phyloP scores from a whole-genome alignment of 2,329 filamentous ascomycete genomes.

The Clonostachys rhizophaga region DNA sequence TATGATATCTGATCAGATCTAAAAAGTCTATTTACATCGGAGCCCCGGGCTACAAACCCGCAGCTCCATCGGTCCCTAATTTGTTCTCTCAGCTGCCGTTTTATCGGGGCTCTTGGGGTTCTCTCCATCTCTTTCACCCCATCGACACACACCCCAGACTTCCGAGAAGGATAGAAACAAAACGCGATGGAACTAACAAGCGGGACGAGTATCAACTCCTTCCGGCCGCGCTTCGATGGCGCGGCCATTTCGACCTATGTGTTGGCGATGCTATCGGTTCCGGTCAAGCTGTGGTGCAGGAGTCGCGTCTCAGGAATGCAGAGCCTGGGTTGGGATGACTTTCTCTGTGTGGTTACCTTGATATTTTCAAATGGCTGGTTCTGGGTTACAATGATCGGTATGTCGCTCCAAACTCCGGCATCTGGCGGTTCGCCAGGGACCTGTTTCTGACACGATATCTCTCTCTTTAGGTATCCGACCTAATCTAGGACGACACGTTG shows the following conservation, averaged over 20 bases:
- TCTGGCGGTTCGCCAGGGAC: neutral
- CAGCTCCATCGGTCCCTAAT: neutral
- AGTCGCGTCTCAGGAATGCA: neutral
- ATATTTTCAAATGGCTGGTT: neutral
- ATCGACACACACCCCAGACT: neutral
- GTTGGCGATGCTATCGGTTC: neutral
- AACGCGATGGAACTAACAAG: neutral
- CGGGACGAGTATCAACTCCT: neutral
- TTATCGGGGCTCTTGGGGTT: neutral
- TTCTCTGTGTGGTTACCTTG: neutral
- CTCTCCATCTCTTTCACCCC: neutral
- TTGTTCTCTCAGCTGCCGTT: neutral
- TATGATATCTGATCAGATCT: too few relatives aligned
- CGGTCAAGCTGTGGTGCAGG: neutral
- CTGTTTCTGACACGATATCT: neutral
- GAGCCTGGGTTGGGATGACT: neutral
- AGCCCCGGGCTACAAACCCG: too few relatives aligned
- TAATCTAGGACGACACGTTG: neutral
- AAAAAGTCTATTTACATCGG: too few relatives aligned
- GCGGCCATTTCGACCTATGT: neutral
- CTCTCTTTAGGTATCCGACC: neutral
- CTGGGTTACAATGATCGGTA: neutral
- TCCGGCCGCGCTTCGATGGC: neutral
- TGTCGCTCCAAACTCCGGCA: neutral
- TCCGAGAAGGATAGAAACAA: neutral